Percentiles rank a stretch among this genome's conserved stretches.
Conservation (phyloP, 2,329 filamentous ascomycete genomes). For the Trichoderma breve region DNA sequence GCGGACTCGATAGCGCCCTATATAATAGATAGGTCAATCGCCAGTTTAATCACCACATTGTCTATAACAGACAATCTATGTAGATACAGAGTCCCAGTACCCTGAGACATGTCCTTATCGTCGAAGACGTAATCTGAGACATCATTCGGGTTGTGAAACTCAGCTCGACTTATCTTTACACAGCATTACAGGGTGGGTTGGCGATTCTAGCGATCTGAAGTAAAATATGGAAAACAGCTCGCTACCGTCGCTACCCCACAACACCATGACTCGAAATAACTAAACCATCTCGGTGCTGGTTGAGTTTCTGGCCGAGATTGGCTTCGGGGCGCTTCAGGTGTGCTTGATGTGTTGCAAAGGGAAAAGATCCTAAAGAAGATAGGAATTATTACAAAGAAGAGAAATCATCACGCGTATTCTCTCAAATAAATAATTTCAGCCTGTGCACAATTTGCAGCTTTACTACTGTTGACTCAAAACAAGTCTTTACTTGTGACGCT, state of each 20-base stretch:
- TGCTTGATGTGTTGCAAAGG: neutral
- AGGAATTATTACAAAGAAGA: neutral
- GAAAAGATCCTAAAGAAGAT: neutral
- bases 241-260: neutral
- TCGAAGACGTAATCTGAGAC: too few relatives aligned
- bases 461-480: neutral
- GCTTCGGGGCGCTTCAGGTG: neutral
- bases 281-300: neutral
- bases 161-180: too few relatives aligned
- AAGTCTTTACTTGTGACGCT: neutral
- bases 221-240: neutral
- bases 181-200: neutral
- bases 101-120: too few relatives aligned
- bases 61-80: too few relatives aligned
- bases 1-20: too few relatives aligned
- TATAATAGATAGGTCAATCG: too few relatives aligned
- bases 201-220: neutral
- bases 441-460: neutral
- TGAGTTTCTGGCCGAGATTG: neutral
- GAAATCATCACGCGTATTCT: neutral
- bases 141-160: too few relatives aligned
- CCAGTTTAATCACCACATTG: too few relatives aligned
- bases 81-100: too few relatives aligned
- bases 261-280: neutral
- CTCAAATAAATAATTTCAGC: neutral